Percentiles rank a stretch among this genome's conserved stretches.
Evolutionary conservation across 192 early-diverging fungal genomes (phyloP).

Genomic region (Piromyces sp.): DNA sequence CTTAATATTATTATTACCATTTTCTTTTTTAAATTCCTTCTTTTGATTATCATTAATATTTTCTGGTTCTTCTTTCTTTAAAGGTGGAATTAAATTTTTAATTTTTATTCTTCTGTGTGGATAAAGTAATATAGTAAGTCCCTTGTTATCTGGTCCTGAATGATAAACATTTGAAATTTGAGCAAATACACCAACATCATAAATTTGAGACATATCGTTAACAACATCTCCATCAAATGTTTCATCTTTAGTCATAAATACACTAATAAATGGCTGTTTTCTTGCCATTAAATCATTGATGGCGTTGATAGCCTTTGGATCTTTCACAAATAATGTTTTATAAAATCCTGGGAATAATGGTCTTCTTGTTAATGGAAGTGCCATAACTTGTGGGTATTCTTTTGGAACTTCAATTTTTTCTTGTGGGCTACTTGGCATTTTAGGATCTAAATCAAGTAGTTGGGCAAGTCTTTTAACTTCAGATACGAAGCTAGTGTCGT

Average conservation of each 20-base stretch:
- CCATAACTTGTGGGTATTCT: conserved; percentile 81
- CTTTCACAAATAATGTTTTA: conserved; percentile 93
- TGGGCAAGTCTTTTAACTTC: background rate
- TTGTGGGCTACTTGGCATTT: background rate
- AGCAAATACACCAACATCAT: conserved; percentile 85
- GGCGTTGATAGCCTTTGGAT: conserved; percentile 76
- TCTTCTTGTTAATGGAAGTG: conserved; percentile 77
- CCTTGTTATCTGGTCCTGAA: conserved; percentile 35
- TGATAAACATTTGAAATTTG: conserved; percentile 85
- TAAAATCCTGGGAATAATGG: conserved; percentile 95
- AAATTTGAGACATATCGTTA: conserved; percentile 53
- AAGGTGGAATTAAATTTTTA: conserved; percentile 35
- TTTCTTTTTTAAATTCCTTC: conserved; percentile 3
- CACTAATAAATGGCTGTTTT: conserved; percentile 90
- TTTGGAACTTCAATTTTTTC: conserved; percentile 43
- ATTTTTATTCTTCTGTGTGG: conserved; percentile 83
- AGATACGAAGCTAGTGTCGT: background rate
- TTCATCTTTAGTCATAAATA: conserved; percentile 85
- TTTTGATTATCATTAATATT: background rate
- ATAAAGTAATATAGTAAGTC: conserved; percentile 84
- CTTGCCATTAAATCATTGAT: conserved; percentile 81
- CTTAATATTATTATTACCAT: conserved; percentile 8
- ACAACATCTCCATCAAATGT: conserved; percentile 71
- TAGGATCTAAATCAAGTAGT: background rate
- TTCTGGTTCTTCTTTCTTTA: background rate